Conservation (phyloP, 805 yeast species). For the Suhomyces kilbournensis region DNA sequence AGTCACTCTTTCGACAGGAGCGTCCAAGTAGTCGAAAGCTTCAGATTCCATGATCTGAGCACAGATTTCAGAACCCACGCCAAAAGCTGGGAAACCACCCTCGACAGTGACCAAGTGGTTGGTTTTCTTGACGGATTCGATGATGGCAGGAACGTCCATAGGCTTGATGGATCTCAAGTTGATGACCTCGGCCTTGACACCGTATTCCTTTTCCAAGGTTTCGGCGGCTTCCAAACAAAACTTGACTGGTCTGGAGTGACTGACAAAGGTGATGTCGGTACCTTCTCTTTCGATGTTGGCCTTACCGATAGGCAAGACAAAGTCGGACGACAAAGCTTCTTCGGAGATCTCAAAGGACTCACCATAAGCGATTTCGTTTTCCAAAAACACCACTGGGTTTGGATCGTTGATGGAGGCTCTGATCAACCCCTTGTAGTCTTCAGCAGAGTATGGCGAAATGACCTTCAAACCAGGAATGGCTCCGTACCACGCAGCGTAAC, state of each 20-base stretch:
- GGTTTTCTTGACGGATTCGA: slow-evolving; percentile 91
- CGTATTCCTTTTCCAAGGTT: slow-evolving; percentile 74
- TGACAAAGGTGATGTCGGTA: slow-evolving; percentile 80
- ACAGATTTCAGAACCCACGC: slow-evolving; percentile 97
- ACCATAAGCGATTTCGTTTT: slow-evolving; percentile 93
- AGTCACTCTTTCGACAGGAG: slow-evolving; percentile 97
- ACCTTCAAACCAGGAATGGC: slow-evolving; percentile 98
- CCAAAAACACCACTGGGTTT: slow-evolving; percentile 93
- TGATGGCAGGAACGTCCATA: slow-evolving; percentile 81
- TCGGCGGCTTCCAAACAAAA: slow-evolving; percentile 90
- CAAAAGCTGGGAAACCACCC: slow-evolving; percentile 96
- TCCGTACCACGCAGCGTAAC: slow-evolving; percentile 97
- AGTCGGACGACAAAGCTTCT: slow-evolving; percentile 86
- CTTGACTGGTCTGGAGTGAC: slow-evolving; percentile 89
- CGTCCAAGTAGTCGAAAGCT: slow-evolving; percentile 96
- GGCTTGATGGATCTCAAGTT: slow-evolving; percentile 98
- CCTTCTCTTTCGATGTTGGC: slow-evolving; percentile 96
- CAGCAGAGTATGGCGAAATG: slow-evolving; percentile 90
- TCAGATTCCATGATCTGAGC: slow-evolving; percentile 98
- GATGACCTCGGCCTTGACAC: slow-evolving; percentile 87
- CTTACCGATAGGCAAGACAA: slow-evolving; percentile 87
- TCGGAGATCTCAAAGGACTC: slow-evolving; percentile 86
- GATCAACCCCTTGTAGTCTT: slow-evolving; percentile 91
- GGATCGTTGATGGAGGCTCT: slow-evolving; percentile 99
- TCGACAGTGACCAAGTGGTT: slow-evolving; percentile 95